Evolutionary conservation across 805 yeast species (phyloP).

Genomic region (Candida endomychidarum): DNA sequence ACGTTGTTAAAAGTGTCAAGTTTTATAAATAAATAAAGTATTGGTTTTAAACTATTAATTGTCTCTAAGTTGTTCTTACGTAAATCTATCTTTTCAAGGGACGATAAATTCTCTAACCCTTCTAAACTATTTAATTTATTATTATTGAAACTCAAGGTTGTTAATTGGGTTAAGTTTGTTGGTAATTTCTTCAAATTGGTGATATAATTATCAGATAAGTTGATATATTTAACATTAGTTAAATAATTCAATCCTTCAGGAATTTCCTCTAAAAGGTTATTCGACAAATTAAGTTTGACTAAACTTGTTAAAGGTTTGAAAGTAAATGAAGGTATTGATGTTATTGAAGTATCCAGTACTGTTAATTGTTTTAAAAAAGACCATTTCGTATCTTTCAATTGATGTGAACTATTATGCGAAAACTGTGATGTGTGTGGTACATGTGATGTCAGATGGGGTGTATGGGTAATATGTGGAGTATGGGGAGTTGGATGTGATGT

Average conservation of each 20-base stretch:
- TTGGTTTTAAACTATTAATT: constrained; percentile 34
- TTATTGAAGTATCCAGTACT: constrained; percentile 40
- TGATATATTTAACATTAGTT: constrained; percentile 45
- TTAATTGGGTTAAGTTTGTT: constrained; percentile 30
- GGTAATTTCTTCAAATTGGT: constrained; percentile 36
- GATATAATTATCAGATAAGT: constrained; percentile 43
- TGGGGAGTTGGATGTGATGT: too few species aligned
- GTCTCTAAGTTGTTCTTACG: constrained; percentile 45
- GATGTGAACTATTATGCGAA: background rate
- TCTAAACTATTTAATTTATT: constrained; percentile 43
- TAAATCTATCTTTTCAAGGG: constrained; percentile 53
- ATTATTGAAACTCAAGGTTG: constrained; percentile 51
- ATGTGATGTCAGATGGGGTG: too few species aligned
- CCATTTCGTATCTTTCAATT: constrained; percentile 36
- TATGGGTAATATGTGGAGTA: too few species aligned
- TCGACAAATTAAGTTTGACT: constrained; percentile 55
- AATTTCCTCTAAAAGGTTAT: constrained; percentile 47
- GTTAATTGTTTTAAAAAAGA: constrained; percentile 41
- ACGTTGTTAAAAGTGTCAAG: constrained; percentile 36
- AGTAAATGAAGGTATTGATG: constrained; percentile 31
- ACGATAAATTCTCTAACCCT: constrained; percentile 43
- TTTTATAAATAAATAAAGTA: constrained; percentile 33
- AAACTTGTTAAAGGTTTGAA: constrained; percentile 41
- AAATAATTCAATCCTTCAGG: constrained; percentile 57
- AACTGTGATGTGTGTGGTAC: background rate